These are phyloP conservation scores for Lentinus tigrinus DNA, from an alignment of 768 basidiomycete species.

Conservation along the genomic window DNA sequence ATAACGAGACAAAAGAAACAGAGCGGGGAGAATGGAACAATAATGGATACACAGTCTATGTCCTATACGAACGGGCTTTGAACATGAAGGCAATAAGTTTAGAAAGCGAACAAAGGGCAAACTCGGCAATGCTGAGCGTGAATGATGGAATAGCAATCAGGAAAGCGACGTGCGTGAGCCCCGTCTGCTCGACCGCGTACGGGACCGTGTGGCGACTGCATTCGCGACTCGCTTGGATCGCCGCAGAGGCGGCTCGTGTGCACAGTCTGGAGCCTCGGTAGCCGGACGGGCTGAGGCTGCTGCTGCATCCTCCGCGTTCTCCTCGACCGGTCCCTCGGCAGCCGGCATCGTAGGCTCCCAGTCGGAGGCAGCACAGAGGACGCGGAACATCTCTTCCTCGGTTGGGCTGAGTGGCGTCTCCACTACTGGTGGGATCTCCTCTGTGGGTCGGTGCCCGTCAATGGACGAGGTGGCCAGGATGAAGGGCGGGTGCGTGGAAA, in stretches of 20 bases:
- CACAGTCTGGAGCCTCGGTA: conserved; percentile 4
- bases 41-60: conserved; percentile 23
- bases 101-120: conserved; percentile 14
- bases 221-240: conserved; percentile 72
- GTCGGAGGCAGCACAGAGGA: conserved; percentile 44
- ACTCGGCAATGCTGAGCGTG: background rate
- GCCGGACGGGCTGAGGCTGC: background rate
- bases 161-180: conserved; percentile 29
- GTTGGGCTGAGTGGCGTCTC: conserved; percentile 63
- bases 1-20: conserved; percentile 8
- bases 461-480: conserved; percentile 15
- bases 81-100: conserved; percentile 24
- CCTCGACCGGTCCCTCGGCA: conserved; percentile 36
- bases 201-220: conserved; percentile 49
- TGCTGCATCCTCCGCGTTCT: background rate
- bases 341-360: conserved; percentile 35
- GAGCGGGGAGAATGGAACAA: conserved; percentile 12
- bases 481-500: conserved; percentile 25
- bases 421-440: conserved; percentile 22
- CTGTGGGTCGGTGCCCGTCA: conserved; percentile 9
- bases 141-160: conserved; percentile 18
- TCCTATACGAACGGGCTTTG: background rate
- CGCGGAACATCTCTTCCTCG: conserved; percentile 70
- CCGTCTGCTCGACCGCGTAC: conserved; percentile 42
- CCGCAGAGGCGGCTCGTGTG: conserved; percentile 43